phyloP scores from a whole-genome alignment of 257 asterid genomes.

The Nicotiana attenuata region DNA sequence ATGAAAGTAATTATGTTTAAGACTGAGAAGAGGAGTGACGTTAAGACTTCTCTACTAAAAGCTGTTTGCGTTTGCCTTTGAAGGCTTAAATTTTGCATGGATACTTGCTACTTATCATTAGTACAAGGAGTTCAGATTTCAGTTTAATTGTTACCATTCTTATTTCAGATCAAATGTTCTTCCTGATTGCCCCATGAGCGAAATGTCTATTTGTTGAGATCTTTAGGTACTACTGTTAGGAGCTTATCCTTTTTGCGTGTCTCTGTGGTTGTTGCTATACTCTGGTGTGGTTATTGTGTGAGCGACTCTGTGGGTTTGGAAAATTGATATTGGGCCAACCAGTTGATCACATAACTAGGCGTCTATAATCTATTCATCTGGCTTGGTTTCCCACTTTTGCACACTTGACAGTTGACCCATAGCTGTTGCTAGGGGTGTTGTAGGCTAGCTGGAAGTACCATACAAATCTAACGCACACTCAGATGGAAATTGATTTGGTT shows the following conservation, averaged over 20 bases:
- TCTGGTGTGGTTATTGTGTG: too few relatives aligned
- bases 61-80: not conserved
- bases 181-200: not conserved
- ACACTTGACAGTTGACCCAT: too few relatives aligned
- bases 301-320: too few relatives aligned
- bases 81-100: conserved; percentile 5
- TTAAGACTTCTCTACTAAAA: not conserved
- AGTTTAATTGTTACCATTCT: not conserved
- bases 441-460: too few relatives aligned
- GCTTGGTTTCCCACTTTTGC: not conserved
- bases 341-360: not conserved
- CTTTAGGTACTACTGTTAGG: not conserved
- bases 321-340: too few relatives aligned
- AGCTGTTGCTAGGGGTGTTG: too few relatives aligned
- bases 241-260: too few relatives aligned
- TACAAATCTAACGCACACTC: too few relatives aligned
- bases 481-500: too few relatives aligned
- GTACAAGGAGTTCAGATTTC: not conserved
- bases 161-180: too few relatives aligned
- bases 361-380: not conserved
- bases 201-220: not conserved
- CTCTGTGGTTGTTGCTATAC: too few relatives aligned
- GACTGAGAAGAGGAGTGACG: not conserved
- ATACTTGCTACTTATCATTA: not conserved
- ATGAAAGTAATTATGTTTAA: not conserved